phyloP scores from a whole-genome alignment of 2,329 filamentous ascomycete genomes.

The Cytospora piceae region DNA sequence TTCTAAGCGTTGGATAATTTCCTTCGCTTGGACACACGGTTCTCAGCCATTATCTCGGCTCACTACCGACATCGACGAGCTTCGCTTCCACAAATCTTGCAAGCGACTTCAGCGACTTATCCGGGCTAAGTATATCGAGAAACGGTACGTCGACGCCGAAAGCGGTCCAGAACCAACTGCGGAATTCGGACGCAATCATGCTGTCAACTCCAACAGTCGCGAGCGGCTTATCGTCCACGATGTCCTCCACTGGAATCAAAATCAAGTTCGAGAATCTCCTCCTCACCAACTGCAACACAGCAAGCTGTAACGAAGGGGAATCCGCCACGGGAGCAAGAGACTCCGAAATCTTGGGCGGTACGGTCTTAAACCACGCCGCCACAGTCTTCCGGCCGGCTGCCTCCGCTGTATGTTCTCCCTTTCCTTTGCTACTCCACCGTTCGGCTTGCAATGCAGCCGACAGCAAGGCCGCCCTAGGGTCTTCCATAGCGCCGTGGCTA shows the following conservation, averaged over 20 bases:
- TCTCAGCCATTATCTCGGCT: too few species aligned
- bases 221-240: constrained; percentile 37
- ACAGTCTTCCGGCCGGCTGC: neutral
- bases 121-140: constrained; percentile 28
- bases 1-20: too few species aligned
- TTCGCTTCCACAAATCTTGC: too few species aligned
- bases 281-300: neutral
- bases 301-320: neutral
- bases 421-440: constrained; percentile 21
- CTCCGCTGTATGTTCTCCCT: neutral
- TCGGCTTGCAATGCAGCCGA: too few species aligned
- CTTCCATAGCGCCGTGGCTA: constrained; percentile 23
- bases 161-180: constrained; percentile 41
- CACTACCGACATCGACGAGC: too few species aligned
- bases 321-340: neutral
- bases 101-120: too few species aligned
- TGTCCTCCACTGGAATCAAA: constrained; percentile 35
- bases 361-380: neutral
- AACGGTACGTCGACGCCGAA: constrained; percentile 43
- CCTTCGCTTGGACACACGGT: too few species aligned
- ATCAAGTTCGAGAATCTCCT: constrained; percentile 32
- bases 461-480: constrained; percentile 32
- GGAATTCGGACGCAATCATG: constrained; percentile 46
- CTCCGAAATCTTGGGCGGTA: neutral
- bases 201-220: constrained; percentile 44